Evolutionary conservation across 148 eudicot species (phyloP).

Genomic region (Chenopodium formosanum): DNA sequence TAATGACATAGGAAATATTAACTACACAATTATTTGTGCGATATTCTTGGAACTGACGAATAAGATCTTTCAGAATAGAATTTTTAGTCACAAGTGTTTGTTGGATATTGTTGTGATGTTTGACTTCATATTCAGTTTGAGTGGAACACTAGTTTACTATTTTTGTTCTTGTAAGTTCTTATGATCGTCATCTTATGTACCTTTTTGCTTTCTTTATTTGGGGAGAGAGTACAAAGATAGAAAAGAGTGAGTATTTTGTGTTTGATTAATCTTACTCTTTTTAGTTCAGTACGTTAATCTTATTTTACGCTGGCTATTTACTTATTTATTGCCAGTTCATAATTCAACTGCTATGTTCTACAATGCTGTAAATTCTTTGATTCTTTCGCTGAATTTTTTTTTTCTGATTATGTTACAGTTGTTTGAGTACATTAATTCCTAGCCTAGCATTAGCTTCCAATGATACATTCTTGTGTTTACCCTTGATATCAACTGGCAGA

Average conservation of each 20-base stretch:
- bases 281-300: neutral
- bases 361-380: neutral
- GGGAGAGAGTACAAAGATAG: neutral
- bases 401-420: neutral
- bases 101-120: too few relatives aligned
- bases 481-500: conserved; percentile 45
- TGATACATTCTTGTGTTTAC: conserved; percentile 14
- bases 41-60: too few relatives aligned
- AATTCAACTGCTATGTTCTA: neutral
- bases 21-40: too few relatives aligned
- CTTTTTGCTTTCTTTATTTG: neutral
- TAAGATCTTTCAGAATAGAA: too few relatives aligned
- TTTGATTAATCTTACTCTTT: neutral
- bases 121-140: too few relatives aligned
- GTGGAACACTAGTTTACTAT: neutral
- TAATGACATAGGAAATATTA: too few relatives aligned
- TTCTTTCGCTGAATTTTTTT: neutral
- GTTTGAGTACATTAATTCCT: neutral
- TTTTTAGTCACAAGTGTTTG: too few relatives aligned
- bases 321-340: neutral
- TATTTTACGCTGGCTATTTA: neutral
- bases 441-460: neutral
- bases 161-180: neutral
- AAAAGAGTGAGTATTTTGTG: neutral
- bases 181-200: neutral